Conservation (phyloP, 805 yeast genomes). For the Sugiyamaella boreocaroliniensis region DNA sequence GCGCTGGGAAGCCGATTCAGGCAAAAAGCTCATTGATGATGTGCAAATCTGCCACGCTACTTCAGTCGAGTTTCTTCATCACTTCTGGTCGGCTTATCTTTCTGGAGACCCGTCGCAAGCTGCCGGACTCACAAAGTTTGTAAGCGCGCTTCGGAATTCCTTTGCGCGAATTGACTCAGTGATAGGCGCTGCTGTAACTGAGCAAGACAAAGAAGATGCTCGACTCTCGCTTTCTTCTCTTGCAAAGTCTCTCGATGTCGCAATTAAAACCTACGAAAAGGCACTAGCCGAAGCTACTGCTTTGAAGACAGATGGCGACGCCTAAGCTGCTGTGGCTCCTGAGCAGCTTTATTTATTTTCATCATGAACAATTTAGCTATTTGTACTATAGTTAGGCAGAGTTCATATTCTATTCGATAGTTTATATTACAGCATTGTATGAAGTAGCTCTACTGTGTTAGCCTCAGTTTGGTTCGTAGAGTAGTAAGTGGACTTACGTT, state of each 20-base stretch:
- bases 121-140: slow-evolving; percentile 39
- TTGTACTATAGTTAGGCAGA: no score
- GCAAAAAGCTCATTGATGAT: slow-evolving; percentile 38
- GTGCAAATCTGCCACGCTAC: slow-evolving; percentile 62
- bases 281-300: slow-evolving; percentile 25
- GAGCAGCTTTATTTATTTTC: no score
- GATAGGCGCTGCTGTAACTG: slow-evolving; percentile 18
- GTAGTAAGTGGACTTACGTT: no score
- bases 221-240: slow-evolving; percentile 37
- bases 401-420: no score
- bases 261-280: slow-evolving; percentile 41
- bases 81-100: slow-evolving; percentile 48
- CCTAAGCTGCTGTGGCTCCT: neutral
- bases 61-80: slow-evolving; percentile 66
- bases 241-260: slow-evolving; percentile 39
- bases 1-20: slow-evolving; percentile 21
- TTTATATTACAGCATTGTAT: no score
- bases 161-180: slow-evolving; percentile 38
- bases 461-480: no score
- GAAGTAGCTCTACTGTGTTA: no score
- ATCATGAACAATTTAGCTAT: no score
- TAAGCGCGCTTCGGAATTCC: slow-evolving; percentile 44
- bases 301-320: neutral
- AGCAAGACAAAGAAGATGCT: slow-evolving; percentile 14
- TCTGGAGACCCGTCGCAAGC: slow-evolving; percentile 38